Evolutionary conservation across 495 filamentous ascomycete species (phyloP).

Genomic region (Cryomyces minteri): DNA sequence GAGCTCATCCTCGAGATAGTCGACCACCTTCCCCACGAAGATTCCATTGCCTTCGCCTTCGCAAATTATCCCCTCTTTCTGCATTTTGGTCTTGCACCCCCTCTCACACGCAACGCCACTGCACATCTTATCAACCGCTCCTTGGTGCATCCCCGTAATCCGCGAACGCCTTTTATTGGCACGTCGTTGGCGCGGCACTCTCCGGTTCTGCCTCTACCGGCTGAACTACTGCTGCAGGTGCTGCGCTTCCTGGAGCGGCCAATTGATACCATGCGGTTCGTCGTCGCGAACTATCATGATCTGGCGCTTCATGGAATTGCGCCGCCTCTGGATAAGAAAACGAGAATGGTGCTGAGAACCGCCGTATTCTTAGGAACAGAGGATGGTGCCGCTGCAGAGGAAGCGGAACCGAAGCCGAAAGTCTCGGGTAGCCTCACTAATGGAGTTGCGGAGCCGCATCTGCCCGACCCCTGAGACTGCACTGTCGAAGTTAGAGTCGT

Average conservation of each 20-base stretch:
- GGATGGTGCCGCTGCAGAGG: too few relatives aligned
- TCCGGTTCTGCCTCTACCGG: slow-evolving; percentile 4
- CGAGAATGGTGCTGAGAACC: too few relatives aligned
- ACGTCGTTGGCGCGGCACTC: neutral
- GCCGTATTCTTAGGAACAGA: too few relatives aligned
- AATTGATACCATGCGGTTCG: slow-evolving; percentile 11
- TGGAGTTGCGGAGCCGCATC: too few relatives aligned
- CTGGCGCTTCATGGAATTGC: slow-evolving; percentile 9
- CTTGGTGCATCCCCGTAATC: neutral
- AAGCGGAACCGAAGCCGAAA: too few relatives aligned
- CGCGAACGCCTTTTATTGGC: neutral
- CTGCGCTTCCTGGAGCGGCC: slow-evolving; percentile 3
- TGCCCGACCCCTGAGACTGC: too few relatives aligned
- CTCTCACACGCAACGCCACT: neutral
- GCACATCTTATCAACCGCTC: too few relatives aligned
- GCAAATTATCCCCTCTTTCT: slow-evolving; percentile 21
- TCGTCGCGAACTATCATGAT: slow-evolving; percentile 13
- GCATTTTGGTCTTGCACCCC: slow-evolving; percentile 10
- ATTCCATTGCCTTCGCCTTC: slow-evolving; percentile 21
- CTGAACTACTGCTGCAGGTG: slow-evolving; percentile 11
- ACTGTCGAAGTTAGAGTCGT: too few relatives aligned
- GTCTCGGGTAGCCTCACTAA: too few relatives aligned
- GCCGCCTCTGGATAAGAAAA: slow-evolving; percentile 2
- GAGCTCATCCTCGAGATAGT: slow-evolving; percentile 25
- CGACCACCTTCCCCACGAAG: slow-evolving; percentile 15